A percentile compares a stretch with the other conserved stretches of the same genome.
phyloP scores from a whole-genome alignment of 2,329 filamentous ascomycete genomes.

The Penicillium janthinellum region DNA sequence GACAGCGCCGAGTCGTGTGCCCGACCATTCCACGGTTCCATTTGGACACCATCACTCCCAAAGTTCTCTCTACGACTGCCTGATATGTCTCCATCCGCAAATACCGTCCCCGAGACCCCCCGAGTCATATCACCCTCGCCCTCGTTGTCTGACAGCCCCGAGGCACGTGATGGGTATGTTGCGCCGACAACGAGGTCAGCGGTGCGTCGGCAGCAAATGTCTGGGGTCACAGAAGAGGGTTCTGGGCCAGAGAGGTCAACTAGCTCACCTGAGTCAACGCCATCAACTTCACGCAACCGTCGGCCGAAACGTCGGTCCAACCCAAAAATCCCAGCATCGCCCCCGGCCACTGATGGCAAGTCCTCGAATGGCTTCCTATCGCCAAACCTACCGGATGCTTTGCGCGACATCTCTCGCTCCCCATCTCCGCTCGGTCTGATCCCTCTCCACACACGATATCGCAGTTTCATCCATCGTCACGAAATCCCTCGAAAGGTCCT shows the following conservation, averaged over 20 bases:
- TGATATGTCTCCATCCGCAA: slow-evolving; percentile 49
- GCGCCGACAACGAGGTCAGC: slow-evolving; percentile 78
- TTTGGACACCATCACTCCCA: slow-evolving; percentile 49
- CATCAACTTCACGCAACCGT: slow-evolving; percentile 52
- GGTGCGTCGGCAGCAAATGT: slow-evolving; percentile 57
- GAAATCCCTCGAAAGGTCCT: slow-evolving; percentile 92
- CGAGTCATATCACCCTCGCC: slow-evolving; percentile 90
- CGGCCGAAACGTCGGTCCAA: slow-evolving; percentile 39
- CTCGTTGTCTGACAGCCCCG: slow-evolving; percentile 57
- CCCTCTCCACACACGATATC: slow-evolving; percentile 90
- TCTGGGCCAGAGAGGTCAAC: slow-evolving; percentile 54
- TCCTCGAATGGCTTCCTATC: slow-evolving; percentile 43
- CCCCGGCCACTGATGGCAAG: slow-evolving; percentile 41
- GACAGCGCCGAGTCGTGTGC: slow-evolving; percentile 19
- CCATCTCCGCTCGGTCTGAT: slow-evolving; percentile 93
- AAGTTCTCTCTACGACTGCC: slow-evolving; percentile 41
- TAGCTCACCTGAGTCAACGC: slow-evolving; percentile 26
- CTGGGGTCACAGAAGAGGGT: slow-evolving; percentile 49
- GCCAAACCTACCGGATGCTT: slow-evolving; percentile 64
- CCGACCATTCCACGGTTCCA: slow-evolving; percentile 31
- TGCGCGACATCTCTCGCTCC: slow-evolving; percentile 86
- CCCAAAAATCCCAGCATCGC: slow-evolving; percentile 46
- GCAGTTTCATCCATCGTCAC: slow-evolving; percentile 90
- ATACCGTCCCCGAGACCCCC: slow-evolving; percentile 72
- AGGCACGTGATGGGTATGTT: slow-evolving; percentile 63